Percentiles rank a stretch among this genome's conserved stretches.
These are phyloP conservation scores for Sequoiadendron giganteum DNA, from an alignment of 75 land plant species.

Conservation along the genomic window DNA sequence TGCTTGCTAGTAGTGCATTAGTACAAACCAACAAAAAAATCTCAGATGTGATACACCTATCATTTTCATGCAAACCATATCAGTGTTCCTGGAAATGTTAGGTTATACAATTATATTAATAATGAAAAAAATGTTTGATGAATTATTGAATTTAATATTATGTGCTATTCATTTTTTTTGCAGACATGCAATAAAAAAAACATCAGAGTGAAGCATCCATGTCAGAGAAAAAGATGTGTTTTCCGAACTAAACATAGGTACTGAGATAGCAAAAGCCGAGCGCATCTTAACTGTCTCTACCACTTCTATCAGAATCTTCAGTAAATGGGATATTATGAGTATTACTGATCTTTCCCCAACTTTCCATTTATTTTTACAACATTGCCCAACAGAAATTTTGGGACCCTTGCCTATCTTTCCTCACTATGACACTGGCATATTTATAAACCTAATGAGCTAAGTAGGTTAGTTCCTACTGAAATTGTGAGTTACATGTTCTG, in stretches of 20 bases:
- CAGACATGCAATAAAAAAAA: background rate
- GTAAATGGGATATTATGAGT: background rate
- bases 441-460: too few relatives aligned
- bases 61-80: background rate
- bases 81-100: background rate
- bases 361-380: too few relatives aligned
- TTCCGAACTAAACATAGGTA: background rate
- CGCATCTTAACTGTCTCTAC: background rate
- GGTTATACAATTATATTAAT: background rate
- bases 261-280: background rate
- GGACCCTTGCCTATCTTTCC: too few relatives aligned
- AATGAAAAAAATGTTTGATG: background rate
- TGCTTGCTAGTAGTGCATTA: background rate
- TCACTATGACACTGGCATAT: too few relatives aligned
- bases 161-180: background rate
- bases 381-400: too few relatives aligned
- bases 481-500: background rate
- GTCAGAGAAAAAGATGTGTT: background rate
- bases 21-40: background rate
- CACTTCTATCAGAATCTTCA: background rate
- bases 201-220: background rate
- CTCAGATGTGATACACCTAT: background rate
- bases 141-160: background rate
- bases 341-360: too few relatives aligned
- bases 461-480: background rate